Conservation (phyloP, 352 stramenopile genomes). For the Globisporangium nunn region DNA sequence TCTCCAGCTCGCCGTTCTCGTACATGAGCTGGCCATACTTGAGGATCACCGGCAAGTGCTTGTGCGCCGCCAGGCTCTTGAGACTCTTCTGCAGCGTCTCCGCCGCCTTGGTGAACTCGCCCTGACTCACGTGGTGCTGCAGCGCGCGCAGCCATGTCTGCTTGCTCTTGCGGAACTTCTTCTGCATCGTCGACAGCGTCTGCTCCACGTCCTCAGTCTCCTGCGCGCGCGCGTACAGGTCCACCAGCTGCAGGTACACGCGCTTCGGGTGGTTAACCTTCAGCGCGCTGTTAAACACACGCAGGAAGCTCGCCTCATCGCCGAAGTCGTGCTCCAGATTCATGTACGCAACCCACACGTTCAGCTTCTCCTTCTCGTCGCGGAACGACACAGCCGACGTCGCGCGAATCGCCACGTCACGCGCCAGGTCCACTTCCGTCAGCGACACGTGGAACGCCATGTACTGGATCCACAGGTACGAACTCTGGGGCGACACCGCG, state of each 20-base stretch:
- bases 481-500: constrained; percentile 91
- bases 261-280: constrained; percentile 94
- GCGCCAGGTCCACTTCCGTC: constrained; percentile 89
- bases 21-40: constrained; percentile 96
- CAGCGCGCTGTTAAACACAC: constrained; percentile 89
- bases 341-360: constrained; percentile 94
- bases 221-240: constrained; percentile 81
- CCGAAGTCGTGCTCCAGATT: constrained; percentile 97
- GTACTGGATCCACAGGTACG: constrained; percentile 96
- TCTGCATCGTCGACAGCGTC: constrained; percentile 83
- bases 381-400: constrained; percentile 93
- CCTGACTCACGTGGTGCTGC: constrained; percentile 76
- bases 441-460: constrained; percentile 97
- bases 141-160: constrained; percentile 85
- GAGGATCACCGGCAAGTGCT: constrained; percentile 92
- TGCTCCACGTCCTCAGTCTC: constrained; percentile 64
- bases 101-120: constrained; percentile 67
- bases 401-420: constrained; percentile 89
- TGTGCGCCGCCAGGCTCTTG: constrained; percentile 90
- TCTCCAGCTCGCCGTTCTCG: constrained; percentile 90
- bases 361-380: constrained; percentile 95
- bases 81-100: constrained; percentile 90
- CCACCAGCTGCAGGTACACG: constrained; percentile 92
- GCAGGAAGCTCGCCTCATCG: constrained; percentile 83
- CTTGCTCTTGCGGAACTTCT: constrained; percentile 90